Base-by-base conservation (phyloP, 2,329 filamentous ascomycete genomes). In the Cercospora zeina region DNA sequence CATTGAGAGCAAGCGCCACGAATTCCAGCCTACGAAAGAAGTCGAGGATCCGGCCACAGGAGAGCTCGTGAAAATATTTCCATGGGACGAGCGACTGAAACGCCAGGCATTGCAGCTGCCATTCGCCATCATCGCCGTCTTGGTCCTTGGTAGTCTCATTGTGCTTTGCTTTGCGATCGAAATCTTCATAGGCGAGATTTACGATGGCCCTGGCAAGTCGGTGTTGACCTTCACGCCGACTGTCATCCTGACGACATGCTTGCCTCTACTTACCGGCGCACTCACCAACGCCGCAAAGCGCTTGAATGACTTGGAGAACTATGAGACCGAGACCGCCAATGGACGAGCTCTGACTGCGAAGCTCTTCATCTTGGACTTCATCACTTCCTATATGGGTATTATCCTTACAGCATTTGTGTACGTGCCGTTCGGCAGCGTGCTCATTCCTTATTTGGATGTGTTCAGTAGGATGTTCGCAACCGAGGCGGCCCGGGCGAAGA, bases 321-420 rank as follows among this genome's bases (percentile, higher is more conserved):
- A 97, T 74, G 89, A 93, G 70, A 97, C 91, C 0, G 84, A 89
- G 62, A 91, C 93, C 67, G 88, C 87, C 13, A 89, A 96, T 71
- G 87, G 96, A 63, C 86, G 89, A 19, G 89, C 93, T 1, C 85
- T 96, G 73, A 91, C 95, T 0, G 87, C 90, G 62, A 99, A 99
- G 80, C 89, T 96, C 34, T 97, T 99, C 72, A 87, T 97, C 13
- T 85, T 97, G 72, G 96, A 97, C 79, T 96, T 97, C 77, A 93
- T 97, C 77, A 96, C 92, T 5, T 96, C 93, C 0, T 97, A 97
- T 74, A 86, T 96, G 57, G 90, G 91, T 0, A 88, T 96, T n/a
- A 88, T 96, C 72, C 83, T 97, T 16, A 97, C 93, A 0, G 91
- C 93, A 0, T 97, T 97, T 69, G 87, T 97, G 65, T 97, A 97